Evolutionary conservation across 2,329 filamentous ascomycete species (phyloP), one percentile per base, ranked within the genome.

Genomic region (Cryphonectria naterciae): DNA sequence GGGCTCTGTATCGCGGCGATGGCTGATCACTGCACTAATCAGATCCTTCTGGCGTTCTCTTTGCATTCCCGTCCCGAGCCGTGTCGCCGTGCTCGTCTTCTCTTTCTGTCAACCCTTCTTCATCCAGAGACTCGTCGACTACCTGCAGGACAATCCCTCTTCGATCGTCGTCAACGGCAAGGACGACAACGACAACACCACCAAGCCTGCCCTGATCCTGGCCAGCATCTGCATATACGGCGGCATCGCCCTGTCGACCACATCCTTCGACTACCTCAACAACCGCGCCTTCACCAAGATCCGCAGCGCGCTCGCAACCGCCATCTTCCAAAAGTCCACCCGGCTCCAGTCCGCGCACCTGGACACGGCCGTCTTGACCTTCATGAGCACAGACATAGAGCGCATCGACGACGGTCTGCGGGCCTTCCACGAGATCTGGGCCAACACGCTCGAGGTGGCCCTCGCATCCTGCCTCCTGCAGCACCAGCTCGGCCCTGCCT

Each of bases 81-180:
- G 82, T 4, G 73, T 82, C 7, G 79, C 79, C 1, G 74, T 82
- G 11, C 76, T 82, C 7, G 81, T 77, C 22, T 82, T 84, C 71
- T 65, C 76, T 32, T 81, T 83, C 54, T 82, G 81, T 58, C 82
- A 83, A 66, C 83, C 83, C 0, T 81, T 85, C 46, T 80, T 85
- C 60, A 81, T 85, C 72, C 75, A 81, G 15, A 74, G 77, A 0
- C 76, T 83, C 0, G 74, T 85, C 1, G 68, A 73, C 2, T 81
- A 81, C 61, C 74, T 83, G 8, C 73, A 77, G 13, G 6, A 60
- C 3, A 54, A 75, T 32, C 70, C 77, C 4, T 11, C 64, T 10
- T 35, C 65, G 74, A 10, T 22, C 25, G 25, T 32, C 28, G 56
- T 7, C 15, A 19, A 10, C 56, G 19, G 17, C 60, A 49, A 72